Percentiles rank a stretch among this genome's conserved stretches.
These are phyloP conservation scores for Nasturtium officinale DNA, from an alignment of 345 rosid genomes.

Conservation along the genomic window DNA sequence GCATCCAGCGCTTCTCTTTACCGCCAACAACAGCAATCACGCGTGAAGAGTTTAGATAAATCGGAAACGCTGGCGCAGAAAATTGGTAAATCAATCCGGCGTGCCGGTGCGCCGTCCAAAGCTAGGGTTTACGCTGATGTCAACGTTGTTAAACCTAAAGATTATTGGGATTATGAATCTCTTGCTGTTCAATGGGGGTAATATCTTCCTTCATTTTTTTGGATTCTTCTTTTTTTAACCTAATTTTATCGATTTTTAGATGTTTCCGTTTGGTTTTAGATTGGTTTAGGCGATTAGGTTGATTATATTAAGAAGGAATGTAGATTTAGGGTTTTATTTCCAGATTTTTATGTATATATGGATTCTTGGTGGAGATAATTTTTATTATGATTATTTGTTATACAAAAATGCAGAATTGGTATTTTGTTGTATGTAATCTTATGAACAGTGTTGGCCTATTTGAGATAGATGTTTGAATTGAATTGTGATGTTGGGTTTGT, in stretches of 20 bases:
- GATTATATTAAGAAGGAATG: conserved; percentile 22
- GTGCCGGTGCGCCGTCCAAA: conserved; percentile 92
- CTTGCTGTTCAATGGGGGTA: conserved; percentile 94
- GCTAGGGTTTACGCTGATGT: conserved; percentile 93
- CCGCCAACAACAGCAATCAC: conserved; percentile 40
- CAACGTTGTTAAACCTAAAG: conserved; percentile 87
- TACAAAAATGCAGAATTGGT: not conserved
- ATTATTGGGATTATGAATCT: conserved; percentile 71
- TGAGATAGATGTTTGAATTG: not conserved
- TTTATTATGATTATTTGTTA: not conserved
- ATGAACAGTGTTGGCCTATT: not conserved
- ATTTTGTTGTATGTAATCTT: not conserved
- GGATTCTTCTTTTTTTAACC: not conserved
- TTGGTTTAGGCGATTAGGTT: not conserved
- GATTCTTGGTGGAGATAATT: not conserved
- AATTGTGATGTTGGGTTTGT: not conserved
- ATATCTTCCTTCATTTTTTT: not conserved
- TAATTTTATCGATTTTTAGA: not conserved
- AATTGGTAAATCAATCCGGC: conserved; percentile 89
- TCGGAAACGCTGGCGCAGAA: conserved; percentile 92
- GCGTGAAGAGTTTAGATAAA: conserved; percentile 37
- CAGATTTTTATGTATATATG: not conserved
- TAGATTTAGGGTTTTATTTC: conserved; percentile 28
- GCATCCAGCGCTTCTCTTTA: conserved; percentile 47
- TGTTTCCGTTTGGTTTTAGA: not conserved